Conservation (phyloP, 2,329 filamentous ascomycete genomes). For the Clarireedia paspali region DNA sequence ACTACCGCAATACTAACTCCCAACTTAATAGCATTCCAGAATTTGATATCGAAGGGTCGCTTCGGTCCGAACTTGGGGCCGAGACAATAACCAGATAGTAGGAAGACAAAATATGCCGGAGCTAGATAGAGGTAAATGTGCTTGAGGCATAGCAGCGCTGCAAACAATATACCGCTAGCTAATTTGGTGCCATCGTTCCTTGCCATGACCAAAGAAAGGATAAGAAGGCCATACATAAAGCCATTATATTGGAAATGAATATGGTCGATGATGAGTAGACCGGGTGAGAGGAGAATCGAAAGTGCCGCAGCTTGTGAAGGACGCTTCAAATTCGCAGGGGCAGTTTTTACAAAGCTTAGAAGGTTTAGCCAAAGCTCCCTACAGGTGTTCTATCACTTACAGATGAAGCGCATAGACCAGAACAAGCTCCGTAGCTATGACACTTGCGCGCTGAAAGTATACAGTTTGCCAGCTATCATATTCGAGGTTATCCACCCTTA, state of each 20-base stretch:
- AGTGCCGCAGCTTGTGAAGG: slow-evolving; percentile 80
- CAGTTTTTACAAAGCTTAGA: slow-evolving; percentile 65
- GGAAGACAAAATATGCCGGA: slow-evolving; percentile 89
- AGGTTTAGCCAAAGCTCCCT: slow-evolving; percentile 17
- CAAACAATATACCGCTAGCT: slow-evolving; percentile 75
- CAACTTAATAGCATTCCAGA: slow-evolving; percentile 77
- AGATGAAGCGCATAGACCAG: slow-evolving; percentile 75
- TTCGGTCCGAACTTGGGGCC: slow-evolving; percentile 57
- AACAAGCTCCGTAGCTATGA: slow-evolving; percentile 77
- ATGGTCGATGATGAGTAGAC: slow-evolving; percentile 93
- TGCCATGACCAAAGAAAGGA: slow-evolving; percentile 79
- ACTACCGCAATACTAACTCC: slow-evolving; percentile 64
- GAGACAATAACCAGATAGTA: slow-evolving; percentile 84
- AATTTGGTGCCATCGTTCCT: slow-evolving; percentile 68
- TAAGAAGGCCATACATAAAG: slow-evolving; percentile 84
- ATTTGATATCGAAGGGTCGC: slow-evolving; percentile 67
- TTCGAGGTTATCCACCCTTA: slow-evolving; percentile 69
- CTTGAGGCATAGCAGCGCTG: slow-evolving; percentile 83
- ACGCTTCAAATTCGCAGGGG: slow-evolving; percentile 56
- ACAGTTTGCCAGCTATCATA: slow-evolving; percentile 92
- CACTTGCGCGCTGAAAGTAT: slow-evolving; percentile 86
- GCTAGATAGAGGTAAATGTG: slow-evolving; percentile 97
- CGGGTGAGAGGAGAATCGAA: slow-evolving; percentile 85
- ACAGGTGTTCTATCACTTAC: slow-evolving; percentile 36
- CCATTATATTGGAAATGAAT: slow-evolving; percentile 99